A percentile compares a stretch with the other conserved stretches of the same genome.
These are phyloP conservation scores for Ogataea methylovora DNA, from an alignment of 805 yeast species.

Conservation along the genomic window DNA sequence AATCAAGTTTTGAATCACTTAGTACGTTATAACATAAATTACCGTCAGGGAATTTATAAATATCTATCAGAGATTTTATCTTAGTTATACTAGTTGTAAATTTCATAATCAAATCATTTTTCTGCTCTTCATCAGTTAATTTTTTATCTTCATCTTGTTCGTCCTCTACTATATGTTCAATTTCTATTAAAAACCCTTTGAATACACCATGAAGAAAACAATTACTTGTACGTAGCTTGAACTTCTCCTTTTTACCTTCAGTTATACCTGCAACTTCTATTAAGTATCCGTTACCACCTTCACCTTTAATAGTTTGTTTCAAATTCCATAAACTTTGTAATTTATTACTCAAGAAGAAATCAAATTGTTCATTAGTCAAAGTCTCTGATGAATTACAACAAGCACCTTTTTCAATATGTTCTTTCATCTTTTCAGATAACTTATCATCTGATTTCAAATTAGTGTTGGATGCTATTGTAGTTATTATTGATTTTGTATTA, in stretches of 20 bases:
- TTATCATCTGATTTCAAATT: neutral
- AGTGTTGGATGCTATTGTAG: constrained; percentile 14
- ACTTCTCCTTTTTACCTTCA: constrained; percentile 30
- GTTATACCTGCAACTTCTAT: constrained; percentile 28
- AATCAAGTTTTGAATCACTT: constrained; percentile 28
- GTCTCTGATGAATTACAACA: constrained; percentile 34
- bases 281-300: constrained; percentile 62
- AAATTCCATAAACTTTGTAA: constrained; percentile 64
- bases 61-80: constrained; percentile 23
- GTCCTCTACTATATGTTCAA: constrained; percentile 32
- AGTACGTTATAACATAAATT: constrained; percentile 29
- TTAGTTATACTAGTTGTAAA: constrained; percentile 26
- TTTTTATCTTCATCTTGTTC: constrained; percentile 6
- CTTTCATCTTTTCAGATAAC: constrained; percentile 17
- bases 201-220: constrained; percentile 68
- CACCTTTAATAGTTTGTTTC: constrained; percentile 66
- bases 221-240: constrained; percentile 58
- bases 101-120: constrained; percentile 19
- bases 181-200: constrained; percentile 60
- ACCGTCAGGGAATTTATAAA: constrained; percentile 28
- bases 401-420: constrained; percentile 27
- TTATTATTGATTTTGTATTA: constrained; percentile 29
- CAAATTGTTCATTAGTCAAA: constrained; percentile 40
- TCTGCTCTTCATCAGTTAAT: constrained; percentile 9
- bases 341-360: constrained; percentile 44